A percentile compares a stretch with the other conserved stretches of the same genome.
Conservation (phyloP, 768 basidiomycete genomes). For the Pulveroboletus frians region DNA sequence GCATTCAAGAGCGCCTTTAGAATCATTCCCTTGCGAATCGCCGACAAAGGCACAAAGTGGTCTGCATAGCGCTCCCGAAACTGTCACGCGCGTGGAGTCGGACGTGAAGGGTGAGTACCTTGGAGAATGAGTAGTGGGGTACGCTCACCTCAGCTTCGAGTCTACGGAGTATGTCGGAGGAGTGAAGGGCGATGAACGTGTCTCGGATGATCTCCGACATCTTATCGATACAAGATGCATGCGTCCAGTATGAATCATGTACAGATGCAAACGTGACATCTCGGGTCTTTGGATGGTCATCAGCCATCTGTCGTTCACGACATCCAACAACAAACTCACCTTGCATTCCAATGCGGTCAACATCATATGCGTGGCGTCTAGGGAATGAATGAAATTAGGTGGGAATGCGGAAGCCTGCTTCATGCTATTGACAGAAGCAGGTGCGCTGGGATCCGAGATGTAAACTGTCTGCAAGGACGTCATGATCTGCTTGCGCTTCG, state of each 20-base stretch:
- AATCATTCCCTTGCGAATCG: conserved; percentile 36
- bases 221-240: conserved; percentile 76
- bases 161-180: conserved; percentile 72
- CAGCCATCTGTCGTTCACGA: neutral
- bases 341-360: conserved; percentile 87
- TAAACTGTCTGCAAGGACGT: conserved; percentile 83
- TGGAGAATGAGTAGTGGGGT: neutral
- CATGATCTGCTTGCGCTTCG: conserved; percentile 73
- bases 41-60: conserved; percentile 57
- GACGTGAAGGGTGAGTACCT: neutral
- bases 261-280: conserved; percentile 88
- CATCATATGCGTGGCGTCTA: conserved; percentile 99
- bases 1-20: conserved; percentile 39
- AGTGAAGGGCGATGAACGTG: conserved; percentile 89
- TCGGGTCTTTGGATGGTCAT: conserved; percentile 45
- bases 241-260: conserved; percentile 99
- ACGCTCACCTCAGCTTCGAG: conserved; percentile 66
- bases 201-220: conserved; percentile 90
- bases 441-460: conserved; percentile 80
- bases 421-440: conserved; percentile 70
- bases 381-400: conserved; percentile 95
- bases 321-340: conserved; percentile 38
- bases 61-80: conserved; percentile 74
- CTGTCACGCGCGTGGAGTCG: conserved; percentile 29
- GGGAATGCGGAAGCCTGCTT: conserved; percentile 98